These are phyloP conservation scores for Skeletonema tropicum DNA, from an alignment of 108 stramenopile genomes.

Conservation along the genomic window DNA sequence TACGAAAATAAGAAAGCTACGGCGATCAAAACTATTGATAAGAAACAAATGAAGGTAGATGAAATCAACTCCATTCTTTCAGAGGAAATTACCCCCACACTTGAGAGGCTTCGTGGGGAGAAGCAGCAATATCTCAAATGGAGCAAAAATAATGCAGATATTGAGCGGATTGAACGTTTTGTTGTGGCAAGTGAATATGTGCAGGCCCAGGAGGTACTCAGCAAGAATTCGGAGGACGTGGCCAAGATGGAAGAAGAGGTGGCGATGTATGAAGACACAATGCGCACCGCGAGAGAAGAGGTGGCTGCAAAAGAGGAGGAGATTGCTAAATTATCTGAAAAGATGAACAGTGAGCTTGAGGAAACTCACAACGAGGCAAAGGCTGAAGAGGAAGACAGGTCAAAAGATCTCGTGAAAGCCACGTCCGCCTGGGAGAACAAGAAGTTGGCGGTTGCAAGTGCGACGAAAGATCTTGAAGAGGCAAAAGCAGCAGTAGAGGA, in stretches of 20 bases:
- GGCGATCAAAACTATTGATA: conserved; percentile 97
- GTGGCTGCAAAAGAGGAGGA: conserved; percentile 72
- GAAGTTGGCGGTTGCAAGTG: conserved; percentile 63
- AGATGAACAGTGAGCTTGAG: conserved; percentile 72
- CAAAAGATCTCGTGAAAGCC: conserved; percentile 93
- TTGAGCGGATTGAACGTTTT: conserved; percentile 93
- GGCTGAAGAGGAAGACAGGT: conserved; percentile 76
- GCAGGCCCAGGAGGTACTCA: conserved; percentile 67
- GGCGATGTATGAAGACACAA: conserved; percentile 52
- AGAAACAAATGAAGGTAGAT: conserved; percentile 98
- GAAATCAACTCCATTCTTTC: conserved; percentile 94
- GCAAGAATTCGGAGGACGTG: conserved; percentile 64
- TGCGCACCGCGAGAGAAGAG: conserved; percentile 36
- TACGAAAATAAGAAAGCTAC: conserved; percentile 96
- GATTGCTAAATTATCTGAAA: conserved; percentile 48
- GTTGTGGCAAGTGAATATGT: conserved; percentile 90
- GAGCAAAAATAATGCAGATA: conserved; percentile 94
- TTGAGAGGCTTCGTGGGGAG: conserved; percentile 94
- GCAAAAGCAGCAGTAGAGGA: conserved; percentile 67
- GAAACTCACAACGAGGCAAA: conserved; percentile 55
- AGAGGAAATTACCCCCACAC: conserved; percentile 97
- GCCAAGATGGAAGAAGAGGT: conserved; percentile 69
- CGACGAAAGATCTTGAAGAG: conserved; percentile 72
- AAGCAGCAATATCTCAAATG: conserved; percentile 95
- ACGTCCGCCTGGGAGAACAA: conserved; percentile 87